Evolutionary conservation across 306 rosid species (phyloP).

Genomic region (Cyamopsis tetragonoloba): DNA sequence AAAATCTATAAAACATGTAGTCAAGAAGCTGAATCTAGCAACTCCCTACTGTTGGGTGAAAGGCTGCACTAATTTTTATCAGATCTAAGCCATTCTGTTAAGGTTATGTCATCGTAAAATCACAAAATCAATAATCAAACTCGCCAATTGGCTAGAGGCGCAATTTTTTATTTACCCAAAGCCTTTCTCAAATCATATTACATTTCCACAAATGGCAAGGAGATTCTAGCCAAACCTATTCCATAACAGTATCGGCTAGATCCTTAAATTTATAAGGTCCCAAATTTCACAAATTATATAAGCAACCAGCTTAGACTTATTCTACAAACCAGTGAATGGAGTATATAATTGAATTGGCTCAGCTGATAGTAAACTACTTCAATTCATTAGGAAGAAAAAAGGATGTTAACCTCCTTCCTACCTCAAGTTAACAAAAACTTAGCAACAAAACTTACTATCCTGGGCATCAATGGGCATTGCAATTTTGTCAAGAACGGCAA

Average conservation of each 20-base stretch:
- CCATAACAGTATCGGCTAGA: neutral
- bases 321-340: conserved; percentile 10
- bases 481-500: conserved; percentile 87
- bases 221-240: neutral
- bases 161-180: neutral
- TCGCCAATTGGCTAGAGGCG: neutral
- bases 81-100: neutral
- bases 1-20: neutral
- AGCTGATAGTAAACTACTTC: neutral
- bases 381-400: neutral
- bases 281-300: too few relatives aligned
- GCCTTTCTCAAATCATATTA: neutral
- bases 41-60: neutral
- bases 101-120: neutral
- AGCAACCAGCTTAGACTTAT: neutral
- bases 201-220: neutral
- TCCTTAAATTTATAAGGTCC: neutral
- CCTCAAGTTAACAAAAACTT: too few relatives aligned
- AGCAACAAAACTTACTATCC: conserved; percentile 69
- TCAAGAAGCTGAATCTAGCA: neutral
- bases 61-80: neutral
- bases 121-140: neutral
- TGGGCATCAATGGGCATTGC: conserved; percentile 78
- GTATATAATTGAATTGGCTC: neutral
- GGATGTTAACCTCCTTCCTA: too few relatives aligned